Evolutionary conservation across 106 monocot species (phyloP), one percentile per base, ranked within the genome.

Genomic region (Allium sativum): DNA sequence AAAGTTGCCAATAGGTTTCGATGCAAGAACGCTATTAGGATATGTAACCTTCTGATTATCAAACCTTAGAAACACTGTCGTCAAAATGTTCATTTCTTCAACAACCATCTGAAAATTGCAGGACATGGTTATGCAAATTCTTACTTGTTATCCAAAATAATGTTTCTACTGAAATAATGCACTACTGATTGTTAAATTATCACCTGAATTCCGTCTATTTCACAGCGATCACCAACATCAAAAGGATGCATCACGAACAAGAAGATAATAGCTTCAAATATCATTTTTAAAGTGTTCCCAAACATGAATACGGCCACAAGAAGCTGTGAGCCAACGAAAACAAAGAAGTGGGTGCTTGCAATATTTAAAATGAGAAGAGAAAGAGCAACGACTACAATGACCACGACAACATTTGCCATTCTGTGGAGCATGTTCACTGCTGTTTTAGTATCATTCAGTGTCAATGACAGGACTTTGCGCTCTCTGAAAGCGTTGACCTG

Each of bases 81-180:
- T 81, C 56, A 90, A 18, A 53, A 95, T 95, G 64, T 95, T 90
- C 94, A 95, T 95, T 67, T 95, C 90, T 65, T 95, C 90, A 2
- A 90, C 94, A 58, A 90, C 42, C 81, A 90, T 71, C 90, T 95
- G 79, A 68, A 64, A 69, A 69, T 59, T 11, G 13, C 54, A 50
- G 21, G 8, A 67, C 20, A 58, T 10, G 58, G 57, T 21, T 55
- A 20, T 71, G 45, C 19, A 60, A 42, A 1, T 52, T 19, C 18
- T 3, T 20, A 19, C 12, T 43, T 7, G 18, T 1, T 18, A 19
- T 12, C 40, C 19, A 18, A 47, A 9, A 0, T 14, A 55, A 45
- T n/a, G 9, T 1, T 14, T 40, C 14, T 59, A 59, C 18, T 9
- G 14, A 59, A 59, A 21, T 17, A 44, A 59, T 59, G 43, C 43